Evolutionary conservation across 1,284 basidiomycete genomes (phyloP).

Genomic region (Pseudozyma thailandica): DNA sequence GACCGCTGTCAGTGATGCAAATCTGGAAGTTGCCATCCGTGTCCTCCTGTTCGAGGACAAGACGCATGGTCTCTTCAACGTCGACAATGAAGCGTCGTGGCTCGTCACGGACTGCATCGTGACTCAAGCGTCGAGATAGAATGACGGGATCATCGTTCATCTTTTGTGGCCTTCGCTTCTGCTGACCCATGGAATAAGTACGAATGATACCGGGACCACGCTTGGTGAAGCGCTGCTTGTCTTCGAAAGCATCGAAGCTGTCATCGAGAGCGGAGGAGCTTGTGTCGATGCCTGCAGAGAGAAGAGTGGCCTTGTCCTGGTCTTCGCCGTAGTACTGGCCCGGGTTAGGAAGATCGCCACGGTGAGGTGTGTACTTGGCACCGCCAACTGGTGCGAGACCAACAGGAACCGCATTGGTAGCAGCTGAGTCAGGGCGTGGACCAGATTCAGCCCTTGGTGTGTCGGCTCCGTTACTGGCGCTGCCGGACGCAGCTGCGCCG

Average conservation of each 20-base stretch:
- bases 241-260: slow-evolving; percentile 12
- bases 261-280: slow-evolving; percentile 10
- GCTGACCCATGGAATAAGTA: slow-evolving; percentile 65
- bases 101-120: slow-evolving; percentile 69
- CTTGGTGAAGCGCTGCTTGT: slow-evolving; percentile 40
- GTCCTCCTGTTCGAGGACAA: slow-evolving; percentile 96
- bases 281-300: slow-evolving; percentile 28
- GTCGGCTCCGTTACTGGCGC: slow-evolving; percentile 31
- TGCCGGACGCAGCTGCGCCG: slow-evolving; percentile 7
- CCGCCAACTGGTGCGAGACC: slow-evolving; percentile 22
- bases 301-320: slow-evolving; percentile 40
- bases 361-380: slow-evolving; percentile 27
- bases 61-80: slow-evolving; percentile 97
- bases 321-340: slow-evolving; percentile 43
- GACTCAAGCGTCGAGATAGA: slow-evolving; percentile 62
- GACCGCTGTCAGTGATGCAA: slow-evolving; percentile 93
- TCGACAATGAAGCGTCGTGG: slow-evolving; percentile 83
- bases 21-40: slow-evolving; percentile 96
- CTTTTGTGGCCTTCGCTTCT: slow-evolving; percentile 58
- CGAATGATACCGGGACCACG: slow-evolving; percentile 55
- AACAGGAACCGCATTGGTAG: slow-evolving; percentile 1
- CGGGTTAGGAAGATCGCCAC: slow-evolving; percentile 30
- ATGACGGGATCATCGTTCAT: slow-evolving; percentile 65
- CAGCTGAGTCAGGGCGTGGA: slow-evolving; percentile 7
- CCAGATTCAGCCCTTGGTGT: slow-evolving; percentile 32